A percentile compares a stretch with the other conserved stretches of the same genome.
Conservation (phyloP, 2,329 filamentous ascomycete genomes). For the Claviceps spartinae region DNA sequence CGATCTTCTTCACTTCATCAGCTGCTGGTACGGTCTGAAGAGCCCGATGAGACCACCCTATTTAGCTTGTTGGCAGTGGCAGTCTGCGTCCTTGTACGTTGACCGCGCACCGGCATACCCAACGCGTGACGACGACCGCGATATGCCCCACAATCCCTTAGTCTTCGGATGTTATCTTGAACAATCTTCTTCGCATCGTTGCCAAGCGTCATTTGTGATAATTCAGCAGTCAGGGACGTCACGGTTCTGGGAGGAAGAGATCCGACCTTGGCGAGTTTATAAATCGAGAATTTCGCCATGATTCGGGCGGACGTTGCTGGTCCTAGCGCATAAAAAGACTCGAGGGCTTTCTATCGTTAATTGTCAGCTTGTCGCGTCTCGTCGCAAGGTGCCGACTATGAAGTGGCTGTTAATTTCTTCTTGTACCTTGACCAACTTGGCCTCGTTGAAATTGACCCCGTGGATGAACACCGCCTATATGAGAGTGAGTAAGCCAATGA, state of each 20-base stretch:
- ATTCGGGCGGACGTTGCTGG: conserved; percentile 55
- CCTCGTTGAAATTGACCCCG: conserved; percentile 74
- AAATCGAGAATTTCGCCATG: conserved; percentile 80
- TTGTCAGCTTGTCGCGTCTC: background rate
- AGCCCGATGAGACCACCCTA: conserved; percentile 28
- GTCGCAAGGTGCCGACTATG: background rate
- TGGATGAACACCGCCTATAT: conserved; percentile 70
- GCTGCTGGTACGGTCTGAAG: background rate
- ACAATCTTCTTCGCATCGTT: conserved; percentile 69
- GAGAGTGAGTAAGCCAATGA: background rate
- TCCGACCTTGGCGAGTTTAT: conserved; percentile 68
- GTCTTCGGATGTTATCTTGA: conserved; percentile 68
- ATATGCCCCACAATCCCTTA: conserved; percentile 86
- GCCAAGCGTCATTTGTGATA: conserved; percentile 88
- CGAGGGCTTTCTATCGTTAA: conserved; percentile 51
- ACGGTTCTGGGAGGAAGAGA: conserved; percentile 62
- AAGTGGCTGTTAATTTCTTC: background rate
- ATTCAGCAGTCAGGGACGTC: conserved; percentile 67
- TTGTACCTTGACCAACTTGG: conserved; percentile 65
- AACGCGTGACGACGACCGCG: conserved; percentile 85
- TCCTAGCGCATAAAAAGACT: conserved; percentile 78
- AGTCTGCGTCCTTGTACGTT: conserved; percentile 69
- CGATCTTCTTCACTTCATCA: background rate
- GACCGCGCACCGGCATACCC: conserved; percentile 80
- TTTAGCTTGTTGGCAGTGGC: conserved; percentile 49